Percentiles rank a stretch among this genome's conserved stretches.
Evolutionary conservation across 1,139 yeast genomes (phyloP).

Genomic region (Blastobotrys proliferans): DNA sequence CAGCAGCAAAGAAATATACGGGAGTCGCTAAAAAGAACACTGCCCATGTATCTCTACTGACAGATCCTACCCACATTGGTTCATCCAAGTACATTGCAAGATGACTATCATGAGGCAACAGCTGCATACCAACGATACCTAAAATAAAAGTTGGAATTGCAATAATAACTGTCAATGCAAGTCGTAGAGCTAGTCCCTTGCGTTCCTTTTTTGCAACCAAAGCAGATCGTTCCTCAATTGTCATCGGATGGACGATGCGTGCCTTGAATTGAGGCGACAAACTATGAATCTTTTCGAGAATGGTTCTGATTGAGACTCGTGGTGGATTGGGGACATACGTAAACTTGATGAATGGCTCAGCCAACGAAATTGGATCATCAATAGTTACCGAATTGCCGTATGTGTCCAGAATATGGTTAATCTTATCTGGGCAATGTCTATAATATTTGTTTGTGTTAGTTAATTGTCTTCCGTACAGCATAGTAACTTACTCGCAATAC

Average conservation of each 20-base stretch:
- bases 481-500: constrained; percentile 46
- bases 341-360: constrained; percentile 55
- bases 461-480: not conserved
- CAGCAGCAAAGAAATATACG: constrained; percentile 71
- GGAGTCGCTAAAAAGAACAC: constrained; percentile 64
- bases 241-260: constrained; percentile 51
- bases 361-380: constrained; percentile 51
- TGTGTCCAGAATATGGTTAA: constrained; percentile 46
- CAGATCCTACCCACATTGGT: constrained; percentile 64
- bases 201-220: constrained; percentile 50
- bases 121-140: constrained; percentile 66
- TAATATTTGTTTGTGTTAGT: constrained; percentile 14
- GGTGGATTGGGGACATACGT: constrained; percentile 60
- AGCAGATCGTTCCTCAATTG: constrained; percentile 62
- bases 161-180: constrained; percentile 46
- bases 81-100: constrained; percentile 54
- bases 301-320: constrained; percentile 46
- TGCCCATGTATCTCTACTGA: constrained; percentile 62
- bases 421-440: constrained; percentile 57
- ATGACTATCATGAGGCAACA: constrained; percentile 44
- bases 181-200: constrained; percentile 43
- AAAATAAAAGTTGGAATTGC: constrained; percentile 68
- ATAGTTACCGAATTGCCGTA: constrained; percentile 55
- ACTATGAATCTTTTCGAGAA: constrained; percentile 47
- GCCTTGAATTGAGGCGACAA: constrained; percentile 47